These are phyloP conservation scores for Lipomyces mesembrius DNA, from an alignment of 805 yeast species.

Conservation along the genomic window DNA sequence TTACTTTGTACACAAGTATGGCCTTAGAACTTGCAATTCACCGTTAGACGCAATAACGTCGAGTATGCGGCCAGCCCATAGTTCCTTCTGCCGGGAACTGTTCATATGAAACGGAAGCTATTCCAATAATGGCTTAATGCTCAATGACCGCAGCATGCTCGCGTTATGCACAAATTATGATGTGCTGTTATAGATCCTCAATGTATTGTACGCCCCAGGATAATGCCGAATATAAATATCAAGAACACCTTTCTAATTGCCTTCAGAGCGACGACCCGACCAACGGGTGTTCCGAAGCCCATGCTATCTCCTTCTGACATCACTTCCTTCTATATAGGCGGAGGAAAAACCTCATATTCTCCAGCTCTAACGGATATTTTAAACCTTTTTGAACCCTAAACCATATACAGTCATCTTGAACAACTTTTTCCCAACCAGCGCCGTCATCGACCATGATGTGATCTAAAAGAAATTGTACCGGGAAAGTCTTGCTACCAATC, in stretches of 20 bases:
- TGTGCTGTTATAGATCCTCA: neutral
- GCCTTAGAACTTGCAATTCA: too few species aligned
- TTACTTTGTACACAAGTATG: too few species aligned
- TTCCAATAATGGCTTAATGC: too few species aligned
- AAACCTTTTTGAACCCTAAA: constrained; percentile 59
- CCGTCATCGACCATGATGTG: constrained; percentile 54
- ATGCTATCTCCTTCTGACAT: neutral
- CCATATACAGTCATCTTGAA: constrained; percentile 79
- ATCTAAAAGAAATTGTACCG: constrained; percentile 79
- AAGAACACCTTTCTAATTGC: neutral
- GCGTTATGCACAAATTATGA: neutral
- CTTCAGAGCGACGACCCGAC: too few species aligned
- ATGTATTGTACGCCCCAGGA: too few species aligned
- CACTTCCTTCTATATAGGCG: constrained; percentile 66
- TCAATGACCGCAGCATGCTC: neutral
- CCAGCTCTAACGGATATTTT: constrained; percentile 69
- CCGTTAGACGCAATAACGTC: neutral
- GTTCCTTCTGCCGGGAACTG: too few species aligned
- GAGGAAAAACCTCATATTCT: constrained; percentile 86
- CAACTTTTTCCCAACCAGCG: constrained; percentile 65
- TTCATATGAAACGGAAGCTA: neutral
- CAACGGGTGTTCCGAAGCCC: neutral
- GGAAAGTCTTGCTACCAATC: constrained; percentile 76
- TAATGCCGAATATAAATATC: too few species aligned
- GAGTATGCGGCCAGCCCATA: neutral